These are phyloP conservation scores for Penicillium simplicissimum DNA, from an alignment of 495 filamentous ascomycete genomes.

Conservation along the genomic window DNA sequence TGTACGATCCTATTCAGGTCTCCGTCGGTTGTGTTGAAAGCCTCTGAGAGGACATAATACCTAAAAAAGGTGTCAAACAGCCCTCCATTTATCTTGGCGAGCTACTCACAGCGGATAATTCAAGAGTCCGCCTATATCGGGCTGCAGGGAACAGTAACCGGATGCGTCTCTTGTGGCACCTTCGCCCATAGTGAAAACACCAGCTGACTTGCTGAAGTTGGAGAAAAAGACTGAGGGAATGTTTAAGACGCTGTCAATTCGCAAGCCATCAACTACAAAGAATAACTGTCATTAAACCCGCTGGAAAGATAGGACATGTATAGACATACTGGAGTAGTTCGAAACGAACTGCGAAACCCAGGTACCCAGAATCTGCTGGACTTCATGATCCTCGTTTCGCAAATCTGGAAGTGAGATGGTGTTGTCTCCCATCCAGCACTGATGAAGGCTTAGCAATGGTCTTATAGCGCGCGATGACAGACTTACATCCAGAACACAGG, in stretches of 20 bases:
- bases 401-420: slow-evolving; percentile 63
- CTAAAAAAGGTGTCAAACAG: slow-evolving; percentile 62
- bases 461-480: background rate
- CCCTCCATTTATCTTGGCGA: slow-evolving; percentile 26
- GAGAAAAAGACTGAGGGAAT: slow-evolving; percentile 63
- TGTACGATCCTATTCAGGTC: slow-evolving; percentile 52
- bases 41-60: slow-evolving; percentile 57
- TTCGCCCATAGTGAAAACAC: slow-evolving; percentile 65
- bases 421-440: slow-evolving; percentile 62
- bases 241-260: slow-evolving; percentile 71
- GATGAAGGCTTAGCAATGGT: slow-evolving; percentile 21
- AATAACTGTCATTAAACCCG: slow-evolving; percentile 5
- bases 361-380: slow-evolving; percentile 51
- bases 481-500: slow-evolving; percentile 22
- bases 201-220: slow-evolving; percentile 57
- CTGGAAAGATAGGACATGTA: slow-evolving; percentile 6
- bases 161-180: slow-evolving; percentile 58
- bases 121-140: slow-evolving; percentile 52
- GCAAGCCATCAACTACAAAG: slow-evolving; percentile 61
- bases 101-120: slow-evolving; percentile 61
- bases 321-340: slow-evolving; percentile 52
- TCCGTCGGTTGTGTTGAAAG: slow-evolving; percentile 50
- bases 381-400: slow-evolving; percentile 56
- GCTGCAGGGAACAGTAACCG: slow-evolving; percentile 61
- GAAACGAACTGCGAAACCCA: slow-evolving; percentile 63